Base-by-base conservation (phyloP, 2,329 filamentous ascomycete genomes). In the Epichloe coenophiala region DNA sequence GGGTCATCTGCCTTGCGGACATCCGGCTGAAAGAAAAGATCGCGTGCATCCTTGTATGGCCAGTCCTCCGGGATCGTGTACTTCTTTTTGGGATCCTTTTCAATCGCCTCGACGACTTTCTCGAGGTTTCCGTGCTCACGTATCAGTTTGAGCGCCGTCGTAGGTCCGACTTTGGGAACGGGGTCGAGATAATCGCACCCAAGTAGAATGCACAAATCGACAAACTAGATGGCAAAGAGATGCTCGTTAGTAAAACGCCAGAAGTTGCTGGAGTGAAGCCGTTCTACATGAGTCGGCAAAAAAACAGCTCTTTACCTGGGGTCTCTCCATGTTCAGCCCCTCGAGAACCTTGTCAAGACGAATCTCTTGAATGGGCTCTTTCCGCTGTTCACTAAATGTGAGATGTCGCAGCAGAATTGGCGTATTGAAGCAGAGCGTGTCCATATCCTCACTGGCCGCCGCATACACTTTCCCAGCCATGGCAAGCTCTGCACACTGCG, bases 111-210 rank as follows among this genome's bases (percentile, higher is more conserved):
- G 42, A 97, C 83, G 1, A 98, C 83, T 53, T 86, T 86, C 63
- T 98, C 93, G 41, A 98, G 78, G 4, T 78, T 81, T 49, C 87
- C 87, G 69, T 97, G 83, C 61, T 98, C 91, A 58, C 89, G 88
- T 60, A 98, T 96, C 53, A 98, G 75, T 66, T 94, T 95, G 49
- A 97, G 76, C 2, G 93, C 93, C 1, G 93, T 96, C 60, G 82
- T 84, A 4, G 93, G 91, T 19, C 93, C 93, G 56, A 98, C 76
- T 65, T 95, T 96, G 60, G 93, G 93, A 58, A 98, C 86, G 0
- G 93, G 91, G 60, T 98, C 93, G 63, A 97, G 81, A 64, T 98
- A 98, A 66, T 98, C 93, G 69, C 93, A 98, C 59, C 93, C 93
- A 44, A 98, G 85, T 11, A 98, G 79, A 61, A 98, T 98, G 64